Evolutionary conservation across 371 early-diverging fungal genomes (phyloP), one percentile per base, ranked within the genome.

Genomic region (Blakeslea trispora): DNA sequence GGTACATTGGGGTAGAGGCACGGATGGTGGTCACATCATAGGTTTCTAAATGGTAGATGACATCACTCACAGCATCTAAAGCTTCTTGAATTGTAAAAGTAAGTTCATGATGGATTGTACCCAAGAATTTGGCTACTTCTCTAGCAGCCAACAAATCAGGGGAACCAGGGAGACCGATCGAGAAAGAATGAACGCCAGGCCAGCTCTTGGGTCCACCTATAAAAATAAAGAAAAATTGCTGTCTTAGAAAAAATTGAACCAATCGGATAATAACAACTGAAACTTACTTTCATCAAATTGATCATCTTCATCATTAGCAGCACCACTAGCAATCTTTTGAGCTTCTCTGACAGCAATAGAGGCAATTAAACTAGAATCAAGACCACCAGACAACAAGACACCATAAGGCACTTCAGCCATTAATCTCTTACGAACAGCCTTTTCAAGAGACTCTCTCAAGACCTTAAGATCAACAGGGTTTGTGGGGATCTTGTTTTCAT

Each of bases 1-100:
- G 85, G 76, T 95, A 96, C 98, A 97, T 96, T 53, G 98, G 98
- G 1, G 98, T 97, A 24, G 91, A 91, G 8, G 98, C 98, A 50
- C 98, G 91, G 67, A 96, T 86, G 23, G 98, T 96, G n/a, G 98
- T 98, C n/a, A 98, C 98, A 72, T 98, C 98, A 70, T 98, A 98
- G 1, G 96, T 96, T 77, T 98, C 98, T 43, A 98, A 76, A 63
- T 97, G 97, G 66, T 93, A 90, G 66, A 97, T 90, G 50, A 97
- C 95, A 74, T 97, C 98, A 45, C 81, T 83, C 23, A 97, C 82
- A 41, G 98, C 96, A 75, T 97, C 98, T 48, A 94, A 74, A 34
- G 96, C 98, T 69, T 98, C 97, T 72, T 96, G 90, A 18, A 94
- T 81, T 0, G 96, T 96, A 74, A 94, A 98, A 0, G 94, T 94